Conservation (phyloP, 1,284 basidiomycete genomes). For the Xerocomus minutiporus region DNA sequence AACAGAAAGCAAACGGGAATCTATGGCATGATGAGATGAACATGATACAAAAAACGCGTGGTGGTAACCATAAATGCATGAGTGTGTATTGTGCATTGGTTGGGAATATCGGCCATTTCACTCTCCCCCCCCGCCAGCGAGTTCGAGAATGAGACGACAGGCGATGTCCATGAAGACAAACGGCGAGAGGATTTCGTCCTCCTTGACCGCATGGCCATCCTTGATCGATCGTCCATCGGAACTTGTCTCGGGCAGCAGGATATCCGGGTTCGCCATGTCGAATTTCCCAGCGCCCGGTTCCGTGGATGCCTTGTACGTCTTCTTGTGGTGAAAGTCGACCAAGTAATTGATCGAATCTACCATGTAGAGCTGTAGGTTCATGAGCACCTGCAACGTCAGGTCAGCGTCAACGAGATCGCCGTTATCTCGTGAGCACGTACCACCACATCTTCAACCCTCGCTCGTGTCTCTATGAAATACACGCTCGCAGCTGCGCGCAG, state of each 20-base stretch:
- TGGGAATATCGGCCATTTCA: background rate
- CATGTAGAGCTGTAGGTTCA: conserved; percentile 96
- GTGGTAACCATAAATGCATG: background rate
- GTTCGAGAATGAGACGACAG: conserved; percentile 74
- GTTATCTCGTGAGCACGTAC: conserved; percentile 43
- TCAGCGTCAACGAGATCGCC: background rate
- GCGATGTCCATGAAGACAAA: conserved; percentile 98
- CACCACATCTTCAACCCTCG: conserved; percentile 85
- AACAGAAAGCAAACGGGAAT: conserved; percentile 16
- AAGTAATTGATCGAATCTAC: conserved; percentile 95
- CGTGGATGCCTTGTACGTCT: conserved; percentile 71
- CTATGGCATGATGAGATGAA: conserved; percentile 15
- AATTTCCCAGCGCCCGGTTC: conserved; percentile 63
- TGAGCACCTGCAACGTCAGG: conserved; percentile 63
- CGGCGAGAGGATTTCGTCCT: conserved; percentile 81
- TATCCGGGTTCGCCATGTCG: conserved; percentile 55
- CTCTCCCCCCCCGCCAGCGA: conserved; percentile 59
- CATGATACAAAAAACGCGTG: conserved; percentile 14
- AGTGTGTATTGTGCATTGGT: background rate
- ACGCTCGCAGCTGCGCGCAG: conserved; percentile 67
- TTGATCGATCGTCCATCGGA: conserved; percentile 39
- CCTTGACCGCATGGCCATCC: conserved; percentile 24
- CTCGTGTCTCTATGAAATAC: conserved; percentile 94
- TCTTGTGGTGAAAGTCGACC: conserved; percentile 97
- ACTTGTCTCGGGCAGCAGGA: conserved; percentile 45